Conservation (phyloP, 2,329 filamentous ascomycete genomes). For the Pseudogymnoascus sp. region DNA sequence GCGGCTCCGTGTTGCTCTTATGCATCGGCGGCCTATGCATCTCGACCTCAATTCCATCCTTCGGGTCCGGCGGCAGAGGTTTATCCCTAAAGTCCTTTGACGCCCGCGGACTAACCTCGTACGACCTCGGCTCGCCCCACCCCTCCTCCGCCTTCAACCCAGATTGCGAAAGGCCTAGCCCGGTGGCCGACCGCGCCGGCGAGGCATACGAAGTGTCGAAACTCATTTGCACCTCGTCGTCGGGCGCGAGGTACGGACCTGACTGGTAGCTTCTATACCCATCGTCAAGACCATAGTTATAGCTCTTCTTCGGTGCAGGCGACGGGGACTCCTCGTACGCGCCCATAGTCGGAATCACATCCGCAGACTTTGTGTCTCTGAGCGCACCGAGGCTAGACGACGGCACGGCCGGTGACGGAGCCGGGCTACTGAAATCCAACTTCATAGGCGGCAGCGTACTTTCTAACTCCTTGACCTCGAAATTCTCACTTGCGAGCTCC, state of each 20-base stretch:
- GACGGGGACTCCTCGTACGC: conserved; percentile 7
- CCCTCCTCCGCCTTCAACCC: background rate
- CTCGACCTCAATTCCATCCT: conserved; percentile 18
- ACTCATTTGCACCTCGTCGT: conserved; percentile 57
- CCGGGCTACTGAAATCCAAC: conserved; percentile 43
- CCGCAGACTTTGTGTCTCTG: conserved; percentile 9
- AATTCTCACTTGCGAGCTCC: conserved; percentile 53
- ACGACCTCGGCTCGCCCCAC: background rate
- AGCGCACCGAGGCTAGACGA: conserved; percentile 10
- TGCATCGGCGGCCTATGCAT: conserved; percentile 16
- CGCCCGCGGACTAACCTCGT: background rate
- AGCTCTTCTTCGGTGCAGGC: conserved; percentile 9
- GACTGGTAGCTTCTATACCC: conserved; percentile 8
- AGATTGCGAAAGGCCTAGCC: background rate
- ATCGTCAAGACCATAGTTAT: conserved; percentile 9
- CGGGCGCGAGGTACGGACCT: conserved; percentile 21
- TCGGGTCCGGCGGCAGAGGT: conserved; percentile 21
- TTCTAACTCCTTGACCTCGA: conserved; percentile 70
- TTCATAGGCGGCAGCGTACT: conserved; percentile 88
- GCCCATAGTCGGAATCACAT: conserved; percentile 15
- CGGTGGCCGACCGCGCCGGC: conserved; percentile 8
- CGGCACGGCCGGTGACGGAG: conserved; percentile 12
- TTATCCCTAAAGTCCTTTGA: conserved; percentile 8
- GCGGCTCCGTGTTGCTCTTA: conserved; percentile 18
- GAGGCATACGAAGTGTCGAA: conserved; percentile 58